Evolutionary conservation across 2,329 filamentous ascomycete genomes (phyloP).

Genomic region (Fusarium sp.): DNA sequence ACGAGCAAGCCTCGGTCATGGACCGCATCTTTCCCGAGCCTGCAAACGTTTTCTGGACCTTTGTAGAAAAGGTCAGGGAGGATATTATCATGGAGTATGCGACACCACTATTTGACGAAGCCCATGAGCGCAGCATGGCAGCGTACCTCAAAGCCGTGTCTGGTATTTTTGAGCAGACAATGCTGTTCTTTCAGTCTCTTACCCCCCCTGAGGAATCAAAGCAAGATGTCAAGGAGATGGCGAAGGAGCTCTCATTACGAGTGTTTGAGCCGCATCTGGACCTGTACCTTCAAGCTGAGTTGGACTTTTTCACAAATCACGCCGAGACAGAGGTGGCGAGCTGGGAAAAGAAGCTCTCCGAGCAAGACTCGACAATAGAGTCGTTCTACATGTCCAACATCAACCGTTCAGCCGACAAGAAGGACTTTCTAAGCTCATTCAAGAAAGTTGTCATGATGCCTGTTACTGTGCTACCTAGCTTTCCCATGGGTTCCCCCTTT

Average conservation of each 20-base stretch:
- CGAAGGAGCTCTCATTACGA: constrained; percentile 76
- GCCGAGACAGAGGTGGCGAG: constrained; percentile 83
- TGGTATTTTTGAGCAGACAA: constrained; percentile 87
- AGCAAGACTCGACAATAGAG: constrained; percentile 91
- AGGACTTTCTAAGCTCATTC: constrained; percentile 95
- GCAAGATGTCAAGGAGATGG: constrained; percentile 73
- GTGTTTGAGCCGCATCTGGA: constrained; percentile 96
- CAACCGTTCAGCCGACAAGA: constrained; percentile 94
- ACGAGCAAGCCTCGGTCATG: constrained; percentile 86
- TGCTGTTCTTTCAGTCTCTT: constrained; percentile 82
- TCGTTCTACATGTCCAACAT: constrained; percentile 97
- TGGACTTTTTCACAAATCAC: constrained; percentile 85
- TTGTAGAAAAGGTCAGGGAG: constrained; percentile 86
- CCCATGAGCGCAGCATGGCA: constrained; percentile 81
- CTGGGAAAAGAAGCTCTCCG: constrained; percentile 93
- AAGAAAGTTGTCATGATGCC: constrained; percentile 99
- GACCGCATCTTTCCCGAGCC: constrained; percentile 84
- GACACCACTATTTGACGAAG: constrained; percentile 87
- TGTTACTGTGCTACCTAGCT: constrained; percentile 86
- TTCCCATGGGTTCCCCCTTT: constrained; percentile 73
- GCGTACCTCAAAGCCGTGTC: constrained; percentile 90
- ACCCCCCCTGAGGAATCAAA: constrained; percentile 75
- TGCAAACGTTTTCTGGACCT: constrained; percentile 79
- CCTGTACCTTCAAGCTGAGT: constrained; percentile 90
- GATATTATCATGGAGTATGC: constrained; percentile 90